phyloP scores from a whole-genome alignment of 805 yeast genomes.

The Candida koratica region DNA sequence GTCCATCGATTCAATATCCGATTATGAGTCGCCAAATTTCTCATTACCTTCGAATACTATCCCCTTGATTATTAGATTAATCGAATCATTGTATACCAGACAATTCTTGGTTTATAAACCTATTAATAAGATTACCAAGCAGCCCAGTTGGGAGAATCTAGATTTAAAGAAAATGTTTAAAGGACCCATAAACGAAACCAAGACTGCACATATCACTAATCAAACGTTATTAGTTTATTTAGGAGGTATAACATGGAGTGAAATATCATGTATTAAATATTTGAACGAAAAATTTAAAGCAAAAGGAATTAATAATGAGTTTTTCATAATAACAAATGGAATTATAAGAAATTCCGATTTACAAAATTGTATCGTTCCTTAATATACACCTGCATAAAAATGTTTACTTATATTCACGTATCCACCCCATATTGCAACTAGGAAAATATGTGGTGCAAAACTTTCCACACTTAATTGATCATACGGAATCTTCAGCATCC shows the following conservation, averaged over 20 bases:
- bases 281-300: slow-evolving; percentile 45
- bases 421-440: too few species aligned
- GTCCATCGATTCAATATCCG: slow-evolving; percentile 8
- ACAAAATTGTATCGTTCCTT: neutral
- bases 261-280: slow-evolving; percentile 65
- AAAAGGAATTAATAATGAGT: slow-evolving; percentile 26
- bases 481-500: slow-evolving; percentile 49
- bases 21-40: slow-evolving; percentile 50
- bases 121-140: slow-evolving; percentile 27
- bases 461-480: too few species aligned
- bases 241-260: slow-evolving; percentile 88
- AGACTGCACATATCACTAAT: slow-evolving; percentile 22
- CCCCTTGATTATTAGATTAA: slow-evolving; percentile 67
- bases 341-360: slow-evolving; percentile 22
- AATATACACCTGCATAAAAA: neutral
- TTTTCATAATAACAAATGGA: slow-evolving; percentile 44
- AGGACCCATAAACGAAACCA: slow-evolving; percentile 39
- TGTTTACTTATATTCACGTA: too few species aligned
- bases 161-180: slow-evolving; percentile 37
- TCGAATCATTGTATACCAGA: slow-evolving; percentile 64
- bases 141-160: slow-evolving; percentile 46
- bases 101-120: slow-evolving; percentile 44
- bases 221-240: slow-evolving; percentile 49
- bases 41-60: slow-evolving; percentile 75
- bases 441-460: too few species aligned